A percentile compares a stretch with the other conserved stretches of the same genome.
Evolutionary conservation across 208 protist species (phyloP).

Genomic region (Leptomonas pyrrhocoris): DNA sequence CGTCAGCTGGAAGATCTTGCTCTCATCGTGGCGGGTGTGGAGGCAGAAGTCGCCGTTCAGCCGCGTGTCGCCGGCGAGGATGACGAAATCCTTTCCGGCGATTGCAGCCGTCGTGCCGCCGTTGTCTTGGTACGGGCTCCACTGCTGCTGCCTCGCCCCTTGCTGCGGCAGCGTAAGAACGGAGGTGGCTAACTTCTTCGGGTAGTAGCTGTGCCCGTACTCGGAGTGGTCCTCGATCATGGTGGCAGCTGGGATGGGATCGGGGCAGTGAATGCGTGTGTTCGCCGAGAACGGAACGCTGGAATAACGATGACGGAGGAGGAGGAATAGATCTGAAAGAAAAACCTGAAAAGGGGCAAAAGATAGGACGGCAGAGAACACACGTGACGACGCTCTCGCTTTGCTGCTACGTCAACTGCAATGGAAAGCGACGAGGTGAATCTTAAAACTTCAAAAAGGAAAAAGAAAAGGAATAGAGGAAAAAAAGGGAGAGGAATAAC

Average conservation of each 20-base stretch:
- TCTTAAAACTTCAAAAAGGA: no score
- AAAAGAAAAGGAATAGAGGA: no score
- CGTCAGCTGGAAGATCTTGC: constrained; percentile 96
- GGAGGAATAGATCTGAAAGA: no score
- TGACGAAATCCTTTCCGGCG: constrained; percentile 95
- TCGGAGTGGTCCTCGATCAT: constrained; percentile 88
- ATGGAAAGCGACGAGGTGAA: no score
- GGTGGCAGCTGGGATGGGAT: neutral
- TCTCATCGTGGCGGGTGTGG: constrained; percentile 89
- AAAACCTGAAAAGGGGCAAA: no score
- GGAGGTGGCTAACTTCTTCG: constrained; percentile 75
- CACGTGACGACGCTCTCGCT: no score
- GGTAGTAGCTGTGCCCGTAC: constrained; percentile 75
- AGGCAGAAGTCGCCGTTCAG: constrained; percentile 98
- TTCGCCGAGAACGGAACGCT: neutral
- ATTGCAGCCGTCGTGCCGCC: constrained; percentile 96
- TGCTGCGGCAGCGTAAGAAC: constrained; percentile 71
- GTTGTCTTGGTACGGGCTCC: constrained; percentile 95
- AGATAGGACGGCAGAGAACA: no score
- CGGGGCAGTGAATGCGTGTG: neutral
- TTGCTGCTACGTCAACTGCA: no score
- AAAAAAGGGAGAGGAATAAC: no score
- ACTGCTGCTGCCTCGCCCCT: constrained; percentile 71
- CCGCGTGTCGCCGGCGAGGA: constrained; percentile 98
- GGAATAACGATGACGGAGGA: no score